phyloP scores from a whole-genome alignment of 2,329 filamentous ascomycete genomes.

The Stachybotrys chartarum region DNA sequence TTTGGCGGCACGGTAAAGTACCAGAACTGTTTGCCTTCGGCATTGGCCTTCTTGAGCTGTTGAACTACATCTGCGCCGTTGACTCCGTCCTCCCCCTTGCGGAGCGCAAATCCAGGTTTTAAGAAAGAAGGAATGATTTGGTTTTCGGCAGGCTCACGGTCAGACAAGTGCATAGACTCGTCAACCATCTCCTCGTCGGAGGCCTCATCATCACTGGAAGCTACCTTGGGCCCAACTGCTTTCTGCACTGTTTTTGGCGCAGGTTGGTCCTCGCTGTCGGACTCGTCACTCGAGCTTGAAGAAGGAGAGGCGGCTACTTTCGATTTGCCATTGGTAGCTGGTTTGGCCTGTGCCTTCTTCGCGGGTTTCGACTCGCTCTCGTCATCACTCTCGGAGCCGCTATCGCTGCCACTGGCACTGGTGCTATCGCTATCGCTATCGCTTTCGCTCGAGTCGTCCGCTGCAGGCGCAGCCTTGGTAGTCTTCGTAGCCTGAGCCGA shows the following conservation, averaged over 20 bases:
- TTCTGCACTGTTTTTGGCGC: background rate
- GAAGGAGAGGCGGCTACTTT: constrained; percentile 7
- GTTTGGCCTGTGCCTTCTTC: constrained; percentile 7
- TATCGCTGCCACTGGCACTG: constrained; percentile 14
- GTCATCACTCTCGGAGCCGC: constrained; percentile 18
- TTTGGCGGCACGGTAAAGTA: constrained; percentile 69
- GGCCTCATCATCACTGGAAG: constrained; percentile 18
- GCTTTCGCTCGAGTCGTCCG: constrained; percentile 7
- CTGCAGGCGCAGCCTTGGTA: constrained; percentile 7
- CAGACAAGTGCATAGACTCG: constrained; percentile 31
- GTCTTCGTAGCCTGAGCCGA: constrained; percentile 5
- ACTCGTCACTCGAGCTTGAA: constrained; percentile 13
- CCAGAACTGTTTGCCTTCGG: constrained; percentile 70
- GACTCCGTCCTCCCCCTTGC: constrained; percentile 33
- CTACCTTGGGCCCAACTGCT: constrained; percentile 5
- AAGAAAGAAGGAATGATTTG: constrained; percentile 38
- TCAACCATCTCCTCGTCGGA: constrained; percentile 25
- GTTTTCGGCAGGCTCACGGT: constrained; percentile 20
- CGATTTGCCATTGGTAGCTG: constrained; percentile 9
- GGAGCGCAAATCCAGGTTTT: constrained; percentile 45
- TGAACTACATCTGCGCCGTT: constrained; percentile 40
- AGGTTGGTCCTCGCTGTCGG: constrained; percentile 14
- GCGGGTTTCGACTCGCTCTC: constrained; percentile 10
- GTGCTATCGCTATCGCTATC: constrained; percentile 8
- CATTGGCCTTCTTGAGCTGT: constrained; percentile 50